phyloP scores from a whole-genome alignment of 768 basidiomycete species.

The Cubamyces sp. region DNA sequence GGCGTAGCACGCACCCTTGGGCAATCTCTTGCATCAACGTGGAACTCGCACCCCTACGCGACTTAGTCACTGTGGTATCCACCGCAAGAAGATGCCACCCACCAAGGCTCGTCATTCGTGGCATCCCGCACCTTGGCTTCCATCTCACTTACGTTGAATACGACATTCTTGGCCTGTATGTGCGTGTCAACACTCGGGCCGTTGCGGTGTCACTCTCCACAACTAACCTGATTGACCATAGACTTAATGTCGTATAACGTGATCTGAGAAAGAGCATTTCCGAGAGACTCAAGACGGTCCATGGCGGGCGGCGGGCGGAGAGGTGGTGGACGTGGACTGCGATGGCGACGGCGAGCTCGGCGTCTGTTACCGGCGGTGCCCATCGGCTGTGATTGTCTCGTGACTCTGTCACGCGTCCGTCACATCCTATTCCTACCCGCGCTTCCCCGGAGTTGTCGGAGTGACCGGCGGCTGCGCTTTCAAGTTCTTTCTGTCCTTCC shows the following conservation, averaged over 20 bases:
- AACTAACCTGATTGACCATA: slow-evolving; percentile 88
- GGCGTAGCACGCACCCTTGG: slow-evolving; percentile 70
- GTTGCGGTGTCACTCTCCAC: background rate
- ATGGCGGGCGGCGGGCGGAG: slow-evolving; percentile 46
- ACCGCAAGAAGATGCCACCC: slow-evolving; percentile 7
- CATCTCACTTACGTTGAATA: slow-evolving; percentile 95
- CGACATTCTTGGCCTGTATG: slow-evolving; percentile 88
- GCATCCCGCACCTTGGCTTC: slow-evolving; percentile 96
- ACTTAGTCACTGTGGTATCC: background rate
- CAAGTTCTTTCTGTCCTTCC: too few species aligned
- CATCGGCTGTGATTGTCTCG: slow-evolving; percentile 1
- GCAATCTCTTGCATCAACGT: slow-evolving; percentile 99
- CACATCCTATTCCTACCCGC: too few species aligned
- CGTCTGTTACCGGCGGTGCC: slow-evolving; percentile 17
- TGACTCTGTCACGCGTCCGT: background rate
- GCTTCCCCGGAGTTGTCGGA: too few species aligned
- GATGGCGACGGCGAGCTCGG: slow-evolving; percentile 17
- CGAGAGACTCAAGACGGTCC: slow-evolving; percentile 80
- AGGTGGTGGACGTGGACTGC: slow-evolving; percentile 20
- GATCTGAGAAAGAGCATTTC: slow-evolving; percentile 76
- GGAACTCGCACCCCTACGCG: slow-evolving; percentile 89
- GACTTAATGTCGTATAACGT: slow-evolving; percentile 93
- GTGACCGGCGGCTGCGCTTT: too few species aligned
- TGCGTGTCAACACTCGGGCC: background rate
- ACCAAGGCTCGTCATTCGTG: slow-evolving; percentile 99